Percentiles rank a stretch among this genome's conserved stretches.
Conservation (phyloP, 1,139 yeast species). For the Blastobotrys aristatus region DNA sequence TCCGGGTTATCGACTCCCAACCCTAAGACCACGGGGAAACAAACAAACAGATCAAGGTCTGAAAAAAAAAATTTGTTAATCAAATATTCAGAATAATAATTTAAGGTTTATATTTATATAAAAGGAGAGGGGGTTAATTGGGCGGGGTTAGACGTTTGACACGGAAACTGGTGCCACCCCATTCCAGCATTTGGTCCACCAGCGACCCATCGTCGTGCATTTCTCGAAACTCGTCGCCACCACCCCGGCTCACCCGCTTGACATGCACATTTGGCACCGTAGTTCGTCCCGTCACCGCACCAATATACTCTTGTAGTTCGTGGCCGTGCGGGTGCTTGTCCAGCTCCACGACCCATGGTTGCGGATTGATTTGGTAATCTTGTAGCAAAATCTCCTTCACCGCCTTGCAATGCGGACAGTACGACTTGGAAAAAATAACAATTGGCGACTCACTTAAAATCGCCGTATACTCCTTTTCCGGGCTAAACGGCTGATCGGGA, state of each 20-base stretch:
- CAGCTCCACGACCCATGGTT: slow-evolving; percentile 69
- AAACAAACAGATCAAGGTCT: background rate
- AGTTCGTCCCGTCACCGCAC: slow-evolving; percentile 73
- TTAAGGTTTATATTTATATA: too few relatives aligned
- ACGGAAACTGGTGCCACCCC: slow-evolving; percentile 59
- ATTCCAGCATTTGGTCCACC: slow-evolving; percentile 44
- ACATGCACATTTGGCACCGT: slow-evolving; percentile 93
- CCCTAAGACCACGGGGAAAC: too few relatives aligned
- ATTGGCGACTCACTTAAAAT: slow-evolving; percentile 60
- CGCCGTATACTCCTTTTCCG: slow-evolving; percentile 54
- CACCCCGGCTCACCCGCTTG: slow-evolving; percentile 84
- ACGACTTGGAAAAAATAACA: slow-evolving; percentile 40
- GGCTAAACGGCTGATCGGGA: slow-evolving; percentile 44
- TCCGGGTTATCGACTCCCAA: too few relatives aligned
- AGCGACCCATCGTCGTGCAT: slow-evolving; percentile 56
- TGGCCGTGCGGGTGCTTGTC: slow-evolving; percentile 69
- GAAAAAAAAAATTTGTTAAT: too few relatives aligned
- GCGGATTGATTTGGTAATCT: slow-evolving; percentile 67
- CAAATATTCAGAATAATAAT: too few relatives aligned
- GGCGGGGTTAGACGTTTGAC: slow-evolving; percentile 48
- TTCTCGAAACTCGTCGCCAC: slow-evolving; percentile 71
- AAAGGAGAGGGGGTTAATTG: too few relatives aligned
- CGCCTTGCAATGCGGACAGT: slow-evolving; percentile 65
- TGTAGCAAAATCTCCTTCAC: slow-evolving; percentile 62
- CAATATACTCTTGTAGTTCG: slow-evolving; percentile 73